Base-by-base conservation (phyloP, 2,329 filamentous ascomycete species). In the Bipolaris sorokiniana region DNA sequence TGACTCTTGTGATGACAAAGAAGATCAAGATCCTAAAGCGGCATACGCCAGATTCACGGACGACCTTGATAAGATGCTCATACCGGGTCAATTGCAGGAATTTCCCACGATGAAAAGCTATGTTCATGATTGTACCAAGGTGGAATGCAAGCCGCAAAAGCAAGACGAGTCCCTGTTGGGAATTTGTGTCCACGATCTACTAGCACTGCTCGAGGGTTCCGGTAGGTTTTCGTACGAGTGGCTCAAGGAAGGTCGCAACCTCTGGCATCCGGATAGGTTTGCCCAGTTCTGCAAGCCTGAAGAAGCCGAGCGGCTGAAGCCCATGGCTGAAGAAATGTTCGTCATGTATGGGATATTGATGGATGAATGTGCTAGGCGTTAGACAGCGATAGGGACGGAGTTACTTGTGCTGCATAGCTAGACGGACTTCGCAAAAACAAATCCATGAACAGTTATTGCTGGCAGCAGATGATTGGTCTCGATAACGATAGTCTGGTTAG, bases 191-290 rank as follows among this genome's bases (percentile, higher is more conserved):
- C 73, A 76, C 49, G 69, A 74, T 45, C 45, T 76, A 37, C 50
- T 54, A 36, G 52, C 46, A 20, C 46, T 76, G 22, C 56, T 76
- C 36, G 37, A 61, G n/a, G 71, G 68, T 5, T 70, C 69, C 7
- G 68, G 61, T 2, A 18, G 42, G 3, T 72, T 67, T 44, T 64
- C 58, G 1, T 56, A 61, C 28, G 63, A 64, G 15, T 69, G 65
- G 59, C 61, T 76, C 26, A 73, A 71, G 54, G 59, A 65, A 10
- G 61, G 66, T 42, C 63, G 73, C 15, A 69, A 65, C 51, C 42
- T 66, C 31, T 76, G 70, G 69, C 73, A 76, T 37, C 73, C 73
- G 33, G 73, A 76, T 42, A 67, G 63, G 26, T 75, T 75, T 42
- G 67, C 62, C 31, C 63, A 67, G 42, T 66, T 56, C 51, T 72